phyloP scores from a whole-genome alignment of 257 asterid genomes.

The Solanum dulcamara region DNA sequence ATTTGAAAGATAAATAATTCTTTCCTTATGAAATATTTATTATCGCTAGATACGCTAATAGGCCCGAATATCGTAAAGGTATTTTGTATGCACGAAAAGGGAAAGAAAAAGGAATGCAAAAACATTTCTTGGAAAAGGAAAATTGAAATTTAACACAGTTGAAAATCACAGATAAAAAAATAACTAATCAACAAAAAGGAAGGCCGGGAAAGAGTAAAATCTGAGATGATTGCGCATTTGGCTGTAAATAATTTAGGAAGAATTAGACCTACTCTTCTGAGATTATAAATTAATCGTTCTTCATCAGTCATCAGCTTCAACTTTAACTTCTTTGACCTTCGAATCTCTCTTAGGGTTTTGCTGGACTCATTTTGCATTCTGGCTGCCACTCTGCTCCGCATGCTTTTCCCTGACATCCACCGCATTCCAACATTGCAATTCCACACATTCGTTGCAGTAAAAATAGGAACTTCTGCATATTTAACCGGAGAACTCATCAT shows the following conservation, averaged over 20 bases:
- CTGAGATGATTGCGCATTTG: background rate
- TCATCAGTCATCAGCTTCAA: conserved; percentile 86
- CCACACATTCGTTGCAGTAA: conserved; percentile 15
- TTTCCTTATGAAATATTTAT: background rate
- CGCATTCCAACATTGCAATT: conserved; percentile 42
- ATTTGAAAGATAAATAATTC: background rate
- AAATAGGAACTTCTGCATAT: background rate
- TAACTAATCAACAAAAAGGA: background rate
- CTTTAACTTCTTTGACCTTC: conserved; percentile 65
- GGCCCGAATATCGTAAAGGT: background rate
- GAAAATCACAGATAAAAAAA: background rate
- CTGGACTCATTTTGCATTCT: conserved; percentile 76
- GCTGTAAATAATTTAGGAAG: background rate
- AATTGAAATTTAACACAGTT: background rate
- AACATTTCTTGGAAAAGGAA: background rate
- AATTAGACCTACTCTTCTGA: background rate
- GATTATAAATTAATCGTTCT: conserved; percentile 61
- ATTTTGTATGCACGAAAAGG: background rate
- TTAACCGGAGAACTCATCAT: background rate
- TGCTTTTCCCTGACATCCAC: conserved; percentile 64
- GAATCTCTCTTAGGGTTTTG: conserved; percentile 66
- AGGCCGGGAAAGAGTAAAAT: background rate
- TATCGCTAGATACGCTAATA: background rate
- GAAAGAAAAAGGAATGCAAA: background rate
- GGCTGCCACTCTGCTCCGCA: conserved; percentile 96